Percentiles rank a stretch among this genome's conserved stretches.
These are phyloP conservation scores for Phaeomoniella chlamydospora DNA, from an alignment of 2,329 filamentous ascomycete species.

Conservation along the genomic window DNA sequence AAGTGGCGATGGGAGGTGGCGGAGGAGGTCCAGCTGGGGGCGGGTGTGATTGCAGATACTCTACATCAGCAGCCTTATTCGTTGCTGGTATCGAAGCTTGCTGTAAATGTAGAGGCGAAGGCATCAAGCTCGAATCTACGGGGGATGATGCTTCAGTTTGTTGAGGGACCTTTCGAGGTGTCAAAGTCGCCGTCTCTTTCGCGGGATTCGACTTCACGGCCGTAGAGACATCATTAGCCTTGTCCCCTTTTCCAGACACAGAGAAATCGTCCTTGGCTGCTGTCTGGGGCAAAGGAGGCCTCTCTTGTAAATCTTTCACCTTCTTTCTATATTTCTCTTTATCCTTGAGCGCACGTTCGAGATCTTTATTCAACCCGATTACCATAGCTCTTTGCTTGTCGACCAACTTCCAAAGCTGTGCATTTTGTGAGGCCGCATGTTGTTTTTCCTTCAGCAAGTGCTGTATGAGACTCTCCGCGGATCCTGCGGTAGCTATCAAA, in stretches of 20 bases:
- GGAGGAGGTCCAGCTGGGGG: conserved; percentile 1
- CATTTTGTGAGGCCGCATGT: conserved; percentile 74
- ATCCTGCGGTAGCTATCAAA: conserved; percentile 72
- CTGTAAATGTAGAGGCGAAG: conserved; percentile 7
- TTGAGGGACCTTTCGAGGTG: background rate
- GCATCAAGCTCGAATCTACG: conserved; percentile 8
- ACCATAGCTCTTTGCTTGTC: conserved; percentile 96
- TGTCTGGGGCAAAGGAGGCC: conserved; percentile 14
- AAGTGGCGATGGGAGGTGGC: conserved; percentile 3
- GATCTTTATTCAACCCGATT: conserved; percentile 80
- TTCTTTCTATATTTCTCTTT: conserved; percentile 90
- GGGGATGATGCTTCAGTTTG: conserved; percentile 4
- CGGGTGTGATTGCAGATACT: background rate
- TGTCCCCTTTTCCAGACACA: background rate
- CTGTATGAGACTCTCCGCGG: conserved; percentile 74
- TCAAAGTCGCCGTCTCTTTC: background rate
- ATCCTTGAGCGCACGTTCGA: conserved; percentile 81
- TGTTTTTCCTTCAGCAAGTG: conserved; percentile 86
- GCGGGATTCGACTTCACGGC: background rate
- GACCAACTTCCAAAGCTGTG: conserved; percentile 85
- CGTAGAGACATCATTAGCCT: background rate
- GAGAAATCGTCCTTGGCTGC: background rate
- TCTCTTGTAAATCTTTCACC: conserved; percentile 56
- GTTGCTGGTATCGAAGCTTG: conserved; percentile 1
- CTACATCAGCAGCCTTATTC: background rate